Evolutionary conservation across 169 alveolate genomes (phyloP).

Genomic region (Eimeria tenella): DNA sequence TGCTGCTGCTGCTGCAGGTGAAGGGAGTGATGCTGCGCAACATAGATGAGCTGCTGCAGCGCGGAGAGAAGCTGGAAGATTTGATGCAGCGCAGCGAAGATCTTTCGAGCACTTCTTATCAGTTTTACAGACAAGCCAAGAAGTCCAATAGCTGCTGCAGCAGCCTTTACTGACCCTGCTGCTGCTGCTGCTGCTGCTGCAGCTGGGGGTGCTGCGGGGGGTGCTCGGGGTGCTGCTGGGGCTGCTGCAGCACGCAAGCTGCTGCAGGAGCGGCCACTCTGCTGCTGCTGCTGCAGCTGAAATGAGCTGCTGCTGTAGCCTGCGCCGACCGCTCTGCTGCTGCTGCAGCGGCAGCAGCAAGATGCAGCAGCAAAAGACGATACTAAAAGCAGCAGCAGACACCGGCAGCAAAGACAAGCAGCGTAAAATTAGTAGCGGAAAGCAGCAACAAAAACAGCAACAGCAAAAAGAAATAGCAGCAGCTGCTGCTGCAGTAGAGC

Average conservation of each 20-base stretch:
- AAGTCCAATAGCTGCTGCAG: slow-evolving; percentile 94
- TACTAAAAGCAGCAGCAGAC: too few relatives aligned
- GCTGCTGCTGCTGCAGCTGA: too few relatives aligned
- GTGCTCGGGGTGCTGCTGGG: too few relatives aligned
- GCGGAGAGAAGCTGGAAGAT: slow-evolving; percentile 96
- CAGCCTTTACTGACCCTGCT: slow-evolving; percentile 80
- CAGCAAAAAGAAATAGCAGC: too few relatives aligned
- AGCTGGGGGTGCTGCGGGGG: not conserved
- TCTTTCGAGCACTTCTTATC: slow-evolving; percentile 84
- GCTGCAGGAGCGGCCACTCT: not conserved
- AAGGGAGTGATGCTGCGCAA: slow-evolving; percentile 87
- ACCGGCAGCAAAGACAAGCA: too few relatives aligned
- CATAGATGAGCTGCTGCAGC: slow-evolving; percentile 91
- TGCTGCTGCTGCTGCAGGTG: slow-evolving; percentile 51
- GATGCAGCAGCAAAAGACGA: too few relatives aligned
- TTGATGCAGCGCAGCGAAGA: slow-evolving; percentile 95
- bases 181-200: not conserved
- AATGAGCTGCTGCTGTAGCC: not conserved
- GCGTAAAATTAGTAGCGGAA: too few relatives aligned
- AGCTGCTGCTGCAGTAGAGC: too few relatives aligned
- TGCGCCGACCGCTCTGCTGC: too few relatives aligned
- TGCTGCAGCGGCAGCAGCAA: too few relatives aligned
- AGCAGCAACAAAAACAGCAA: too few relatives aligned
- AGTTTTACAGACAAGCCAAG: slow-evolving; percentile 94
- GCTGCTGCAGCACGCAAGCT: not conserved